A percentile compares a stretch with the other conserved stretches of the same genome.
Evolutionary conservation across 2,329 filamentous ascomycete genomes (phyloP).

Genomic region (Diaporthe citriasiana): DNA sequence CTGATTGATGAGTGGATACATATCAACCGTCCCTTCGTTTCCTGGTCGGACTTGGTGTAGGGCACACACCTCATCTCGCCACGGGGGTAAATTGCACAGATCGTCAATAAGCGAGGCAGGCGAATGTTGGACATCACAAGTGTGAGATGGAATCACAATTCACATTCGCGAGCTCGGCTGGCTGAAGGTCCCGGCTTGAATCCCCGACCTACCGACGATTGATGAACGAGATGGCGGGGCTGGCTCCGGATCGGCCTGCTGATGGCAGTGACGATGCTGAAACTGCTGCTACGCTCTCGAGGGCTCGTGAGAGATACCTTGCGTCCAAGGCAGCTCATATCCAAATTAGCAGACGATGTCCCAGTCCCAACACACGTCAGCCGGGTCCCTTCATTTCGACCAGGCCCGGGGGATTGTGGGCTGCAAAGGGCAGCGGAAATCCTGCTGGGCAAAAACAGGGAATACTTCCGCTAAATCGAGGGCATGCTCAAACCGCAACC

Average conservation of each 20-base stretch:
- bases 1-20: background rate
- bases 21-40: constrained; percentile 5
- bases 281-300: background rate
- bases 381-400: background rate
- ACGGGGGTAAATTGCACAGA: background rate
- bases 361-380: background rate
- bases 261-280: background rate
- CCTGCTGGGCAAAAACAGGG: background rate
- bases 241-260: background rate
- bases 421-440: background rate
- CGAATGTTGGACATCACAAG: background rate
- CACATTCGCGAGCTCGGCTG: background rate
- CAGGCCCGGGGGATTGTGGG: background rate
- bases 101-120: background rate
- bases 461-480: background rate
- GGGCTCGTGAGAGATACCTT: background rate
- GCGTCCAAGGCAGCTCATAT: background rate
- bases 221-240: background rate
- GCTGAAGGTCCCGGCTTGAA: background rate
- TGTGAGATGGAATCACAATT: background rate
- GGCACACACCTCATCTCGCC: constrained; percentile 3
- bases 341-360: background rate
- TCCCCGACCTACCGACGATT: background rate
- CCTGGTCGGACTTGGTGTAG: background rate
- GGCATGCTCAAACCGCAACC: background rate